Percentiles rank a stretch among this genome's conserved stretches.
These are phyloP conservation scores for Pythium coloratum DNA, from an alignment of 352 stramenopile genomes.

Conservation along the genomic window DNA sequence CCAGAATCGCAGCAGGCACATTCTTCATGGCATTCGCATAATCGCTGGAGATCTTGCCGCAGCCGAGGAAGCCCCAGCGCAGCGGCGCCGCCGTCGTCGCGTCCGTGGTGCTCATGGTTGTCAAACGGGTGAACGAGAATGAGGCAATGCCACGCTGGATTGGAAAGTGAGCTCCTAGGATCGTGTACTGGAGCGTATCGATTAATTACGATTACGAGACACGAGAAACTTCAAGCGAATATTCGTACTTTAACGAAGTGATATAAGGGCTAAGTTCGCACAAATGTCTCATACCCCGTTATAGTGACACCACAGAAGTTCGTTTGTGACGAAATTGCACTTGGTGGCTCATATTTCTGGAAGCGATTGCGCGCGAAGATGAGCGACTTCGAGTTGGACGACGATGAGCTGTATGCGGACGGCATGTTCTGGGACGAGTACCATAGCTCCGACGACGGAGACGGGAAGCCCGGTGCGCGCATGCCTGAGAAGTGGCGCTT, in stretches of 20 bases:
- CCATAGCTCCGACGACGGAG: not conserved
- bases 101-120: not conserved
- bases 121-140: not conserved
- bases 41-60: constrained; percentile 64
- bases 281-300: not conserved
- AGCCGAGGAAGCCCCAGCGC: constrained; percentile 70
- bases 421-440: not conserved
- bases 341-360: not conserved
- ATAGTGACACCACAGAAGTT: not conserved
- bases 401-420: not conserved
- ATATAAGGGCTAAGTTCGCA: not conserved
- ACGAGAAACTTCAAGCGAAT: not conserved
- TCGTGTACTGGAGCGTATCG: no score
- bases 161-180: no score
- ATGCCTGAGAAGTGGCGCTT: not conserved
- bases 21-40: constrained; percentile 52
- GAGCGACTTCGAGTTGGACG: not conserved
- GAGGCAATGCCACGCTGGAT: no score
- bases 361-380: not conserved
- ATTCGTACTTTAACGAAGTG: not conserved
- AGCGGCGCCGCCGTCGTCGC: constrained; percentile 23
- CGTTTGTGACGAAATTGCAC: not conserved
- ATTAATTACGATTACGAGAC: not conserved
- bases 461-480: not conserved
- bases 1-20: constrained; percentile 29